phyloP scores from a whole-genome alignment of 192 early-diverging fungal genomes.

The Coemansia furcata region DNA sequence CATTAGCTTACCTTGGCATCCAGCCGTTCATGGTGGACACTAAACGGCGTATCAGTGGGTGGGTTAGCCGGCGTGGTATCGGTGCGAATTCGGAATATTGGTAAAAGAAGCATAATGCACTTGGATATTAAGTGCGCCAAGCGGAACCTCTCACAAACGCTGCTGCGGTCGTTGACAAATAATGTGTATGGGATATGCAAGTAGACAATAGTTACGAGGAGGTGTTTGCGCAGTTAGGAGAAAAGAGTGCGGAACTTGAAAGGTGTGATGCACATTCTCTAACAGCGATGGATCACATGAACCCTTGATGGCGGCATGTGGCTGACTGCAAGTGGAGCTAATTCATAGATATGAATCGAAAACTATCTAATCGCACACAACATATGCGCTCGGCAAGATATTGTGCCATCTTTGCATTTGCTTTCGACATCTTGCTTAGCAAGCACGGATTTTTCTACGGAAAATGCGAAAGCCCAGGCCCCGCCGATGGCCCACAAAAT shows the following conservation, averaged over 20 bases:
- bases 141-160: not conserved
- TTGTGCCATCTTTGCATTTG: not conserved
- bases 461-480: not conserved
- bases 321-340: not conserved
- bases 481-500: too few relatives aligned
- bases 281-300: not conserved
- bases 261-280: not conserved
- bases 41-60: not conserved
- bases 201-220: not conserved
- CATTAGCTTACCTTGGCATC: slow-evolving; percentile 20
- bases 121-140: not conserved
- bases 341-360: too few relatives aligned
- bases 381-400: not conserved
- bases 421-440: not conserved
- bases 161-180: not conserved
- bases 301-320: not conserved
- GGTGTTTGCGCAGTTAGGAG: not conserved
- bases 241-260: not conserved
- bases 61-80: not conserved
- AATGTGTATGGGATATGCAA: not conserved
- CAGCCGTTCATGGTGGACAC: slow-evolving; percentile 10
- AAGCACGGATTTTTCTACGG: not conserved
- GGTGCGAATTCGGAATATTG: not conserved
- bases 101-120: not conserved
- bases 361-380: too few relatives aligned